Evolutionary conservation across 495 filamentous ascomycete genomes (phyloP), one percentile per base, ranked within the genome.

Genomic region (Annulohypoxylon bovei): DNA sequence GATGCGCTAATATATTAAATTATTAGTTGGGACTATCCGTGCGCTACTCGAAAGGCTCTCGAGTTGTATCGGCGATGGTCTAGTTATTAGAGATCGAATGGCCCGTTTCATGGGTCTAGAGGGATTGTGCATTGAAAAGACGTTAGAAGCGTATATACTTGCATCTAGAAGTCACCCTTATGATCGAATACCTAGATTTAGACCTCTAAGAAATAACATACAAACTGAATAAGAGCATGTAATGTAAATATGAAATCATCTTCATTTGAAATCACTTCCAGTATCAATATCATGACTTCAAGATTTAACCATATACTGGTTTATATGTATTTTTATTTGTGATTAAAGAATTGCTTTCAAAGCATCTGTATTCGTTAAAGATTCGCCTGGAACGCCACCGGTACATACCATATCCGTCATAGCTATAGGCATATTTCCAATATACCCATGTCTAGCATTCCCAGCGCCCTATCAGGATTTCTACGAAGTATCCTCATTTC

Each of bases 271-370:
- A n/a, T n/a, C n/a, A n/a, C n/a, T n/a, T n/a, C n/a, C n/a, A n/a
- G n/a, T 5, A 25, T 16, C 23, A 44, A 64, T 52, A 32, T 39
- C 23, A 4, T 1, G 32, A 27, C 6, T 30, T 16, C n/a, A 9
- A 42, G 40, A 42, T 14, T 23, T 22, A 11, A 16, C 23, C 12
- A 30, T 44, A 6, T 33, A 52, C 6, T 49, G 23, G 20, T 46
- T 35, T 37, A 37, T 50, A n/a, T 14, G 12, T 28, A 50, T 50
- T 50, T 50, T 50, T 50, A 50, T 28, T 27, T 16, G 23, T 50
- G 2, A 50, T 50, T 50, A 50, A 70, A 65, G 14, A 16, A 32
- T 32, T 71, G 68, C 68, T 71, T 63, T 67, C 68, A 62, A 71
- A 71, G 68, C 68, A 64, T 59, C 28, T 71, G 67, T 63, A 52